Conservation (phyloP, 805 yeast genomes). For the Kodamaea hsintzibuensis region DNA sequence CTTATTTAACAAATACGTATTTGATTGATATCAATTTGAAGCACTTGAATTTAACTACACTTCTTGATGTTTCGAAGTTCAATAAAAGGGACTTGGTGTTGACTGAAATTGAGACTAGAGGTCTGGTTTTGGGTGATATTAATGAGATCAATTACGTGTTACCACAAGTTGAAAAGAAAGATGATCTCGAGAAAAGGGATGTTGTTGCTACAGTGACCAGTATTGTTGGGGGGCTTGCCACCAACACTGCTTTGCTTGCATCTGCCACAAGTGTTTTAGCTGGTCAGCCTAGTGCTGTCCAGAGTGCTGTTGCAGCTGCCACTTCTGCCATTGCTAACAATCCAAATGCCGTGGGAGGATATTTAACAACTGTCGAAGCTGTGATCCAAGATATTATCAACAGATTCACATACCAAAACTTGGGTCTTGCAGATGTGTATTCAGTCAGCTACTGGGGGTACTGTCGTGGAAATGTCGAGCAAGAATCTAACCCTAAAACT, state of each 20-base stretch:
- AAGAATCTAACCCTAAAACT: not conserved
- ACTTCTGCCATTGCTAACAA: conserved; percentile 11
- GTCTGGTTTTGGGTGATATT: no score
- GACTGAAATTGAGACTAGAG: not conserved
- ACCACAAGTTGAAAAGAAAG: not conserved
- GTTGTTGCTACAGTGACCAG: not conserved
- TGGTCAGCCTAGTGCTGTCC: not conserved
- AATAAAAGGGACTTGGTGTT: conserved; percentile 1
- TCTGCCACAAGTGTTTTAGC: not conserved
- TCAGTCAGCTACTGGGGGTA: conserved; percentile 45
- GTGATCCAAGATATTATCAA: conserved; percentile 22
- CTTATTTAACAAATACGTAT: conserved; percentile 36
- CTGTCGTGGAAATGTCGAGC: conserved; percentile 32
- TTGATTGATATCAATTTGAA: conserved; percentile 37
- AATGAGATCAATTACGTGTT: no score
- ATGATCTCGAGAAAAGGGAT: not conserved
- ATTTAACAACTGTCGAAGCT: conserved; percentile 13
- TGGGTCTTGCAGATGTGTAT: conserved; percentile 44
- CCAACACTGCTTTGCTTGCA: conserved; percentile 1
- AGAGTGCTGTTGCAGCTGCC: not conserved
- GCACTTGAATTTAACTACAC: conserved; percentile 30
- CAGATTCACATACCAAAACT: conserved; percentile 25
- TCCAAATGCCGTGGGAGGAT: conserved; percentile 7
- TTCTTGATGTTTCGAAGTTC: conserved; percentile 21
- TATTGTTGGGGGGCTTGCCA: conserved; percentile 1